phyloP scores from a whole-genome alignment of 352 stramenopile species.

The Thraustotheca clavata region DNA sequence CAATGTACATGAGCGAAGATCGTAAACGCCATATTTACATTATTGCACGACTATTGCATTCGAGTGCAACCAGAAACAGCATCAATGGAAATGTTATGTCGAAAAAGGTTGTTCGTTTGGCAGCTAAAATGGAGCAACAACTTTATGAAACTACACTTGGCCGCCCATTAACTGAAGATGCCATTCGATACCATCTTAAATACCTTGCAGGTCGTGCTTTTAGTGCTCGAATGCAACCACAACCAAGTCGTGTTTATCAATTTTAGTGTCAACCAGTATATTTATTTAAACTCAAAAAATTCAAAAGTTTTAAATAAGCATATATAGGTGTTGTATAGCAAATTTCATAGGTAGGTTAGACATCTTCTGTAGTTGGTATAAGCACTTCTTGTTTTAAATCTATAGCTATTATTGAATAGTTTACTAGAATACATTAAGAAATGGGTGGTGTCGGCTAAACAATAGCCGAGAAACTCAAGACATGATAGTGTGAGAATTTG shows the following conservation, averaged over 20 bases:
- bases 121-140: slow-evolving; percentile 6
- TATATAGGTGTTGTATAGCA: no score
- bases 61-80: background rate
- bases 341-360: no score
- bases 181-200: background rate
- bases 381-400: no score
- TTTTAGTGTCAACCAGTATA: background rate
- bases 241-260: background rate
- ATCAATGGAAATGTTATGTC: background rate
- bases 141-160: background rate
- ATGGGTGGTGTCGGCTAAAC: no score
- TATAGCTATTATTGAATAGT: no score
- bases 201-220: background rate
- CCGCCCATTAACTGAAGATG: background rate
- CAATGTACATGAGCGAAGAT: background rate
- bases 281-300: slow-evolving; percentile 4
- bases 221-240: background rate
- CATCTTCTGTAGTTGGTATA: no score
- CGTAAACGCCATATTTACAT: slow-evolving; percentile 3
- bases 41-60: background rate
- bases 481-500: no score
- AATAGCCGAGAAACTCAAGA: no score
- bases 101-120: background rate
- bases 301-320: no score
- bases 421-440: no score